Conservation (phyloP, 345 rosid genomes). For the Acer yangbiense region DNA sequence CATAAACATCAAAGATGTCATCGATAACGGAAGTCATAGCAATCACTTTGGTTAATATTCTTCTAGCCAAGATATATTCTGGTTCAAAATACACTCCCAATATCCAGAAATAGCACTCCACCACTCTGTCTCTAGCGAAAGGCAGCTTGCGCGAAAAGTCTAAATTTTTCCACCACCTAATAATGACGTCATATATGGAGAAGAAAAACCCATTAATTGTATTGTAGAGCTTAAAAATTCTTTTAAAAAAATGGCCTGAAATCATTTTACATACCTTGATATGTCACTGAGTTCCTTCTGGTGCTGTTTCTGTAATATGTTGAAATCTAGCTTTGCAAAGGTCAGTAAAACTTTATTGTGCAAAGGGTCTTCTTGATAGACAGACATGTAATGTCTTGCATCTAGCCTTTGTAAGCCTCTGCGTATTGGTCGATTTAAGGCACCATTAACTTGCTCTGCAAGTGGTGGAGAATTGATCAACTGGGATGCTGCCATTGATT, state of each 20-base stretch:
- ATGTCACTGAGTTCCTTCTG: conserved; percentile 33
- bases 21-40: conserved; percentile 20
- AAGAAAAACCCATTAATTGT: too few species aligned
- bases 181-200: background rate
- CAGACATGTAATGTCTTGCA: conserved; percentile 28
- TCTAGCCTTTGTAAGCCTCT: conserved; percentile 27
- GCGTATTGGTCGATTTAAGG: conserved; percentile 6
- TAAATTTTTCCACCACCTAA: conserved; percentile 48
- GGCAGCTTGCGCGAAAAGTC: conserved; percentile 29
- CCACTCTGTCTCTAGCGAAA: conserved; percentile 38
- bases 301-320: conserved; percentile 36
- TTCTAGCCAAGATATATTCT: conserved; percentile 19
- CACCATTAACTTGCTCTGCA: conserved; percentile 15
- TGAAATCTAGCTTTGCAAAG: conserved; percentile 37
- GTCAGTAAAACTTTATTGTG: conserved; percentile 21
- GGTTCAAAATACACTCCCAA: conserved; percentile 26
- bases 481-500: background rate
- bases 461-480: background rate
- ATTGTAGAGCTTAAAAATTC: too few species aligned
- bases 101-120: conserved; percentile 39
- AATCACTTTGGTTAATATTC: conserved; percentile 23
- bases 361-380: conserved; percentile 23
- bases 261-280: conserved; percentile 9
- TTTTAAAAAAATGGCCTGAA: too few species aligned
- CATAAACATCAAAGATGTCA: conserved; percentile 35